Base-by-base conservation (phyloP, 768 basidiomycete species). In the Amanita molliuscula region DNA sequence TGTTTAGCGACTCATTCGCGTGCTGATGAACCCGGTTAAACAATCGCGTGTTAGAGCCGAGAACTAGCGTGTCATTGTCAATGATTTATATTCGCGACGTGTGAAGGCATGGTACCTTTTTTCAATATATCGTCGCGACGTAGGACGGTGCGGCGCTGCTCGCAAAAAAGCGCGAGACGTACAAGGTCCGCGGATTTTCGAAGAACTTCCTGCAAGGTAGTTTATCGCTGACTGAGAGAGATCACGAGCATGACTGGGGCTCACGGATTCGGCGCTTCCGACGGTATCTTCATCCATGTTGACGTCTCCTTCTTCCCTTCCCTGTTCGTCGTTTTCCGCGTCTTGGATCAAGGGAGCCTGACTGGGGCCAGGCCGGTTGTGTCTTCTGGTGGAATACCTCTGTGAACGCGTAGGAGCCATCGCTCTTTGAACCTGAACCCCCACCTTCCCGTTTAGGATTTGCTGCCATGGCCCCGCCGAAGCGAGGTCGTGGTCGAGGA, bases 101-200 rank as follows among this genome's bases (percentile, higher is more conserved):
- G 15, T 11, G 23, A 10, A 28, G 49, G 10, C 49, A 18, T 9
- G 34, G 26, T 23, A 79, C 88, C 78, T 70, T 84, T 84, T 65
- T 88, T 88, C 35, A 72, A 75, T 31, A 90, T 83, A 34, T 90
- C 87, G 18, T 88, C 82, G 41, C 85, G 71, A 36, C 74, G 74
- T 26, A 91, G 61, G 0, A 78, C 69, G 10, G 67, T 62, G 45
- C 84, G 73, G 57, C 71, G 76, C 52, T 82, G 76, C 59, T 91
- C 87, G 3, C 67, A 69, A 61, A 88, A 89, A 38, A 92, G 67
- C 7, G 86, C 84, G 13, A 86, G 70, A 15, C 87, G 74, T 13
- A 81, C 84, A 31, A 91, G 72, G 46, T 79, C 77, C 35, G 72
- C 66, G 1, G 84, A 83, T 60, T 76, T 78, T 44, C 76, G 70